These are phyloP conservation scores for Handroanthus guayacan DNA, from an alignment of 257 asterid genomes.

Conservation along the genomic window DNA sequence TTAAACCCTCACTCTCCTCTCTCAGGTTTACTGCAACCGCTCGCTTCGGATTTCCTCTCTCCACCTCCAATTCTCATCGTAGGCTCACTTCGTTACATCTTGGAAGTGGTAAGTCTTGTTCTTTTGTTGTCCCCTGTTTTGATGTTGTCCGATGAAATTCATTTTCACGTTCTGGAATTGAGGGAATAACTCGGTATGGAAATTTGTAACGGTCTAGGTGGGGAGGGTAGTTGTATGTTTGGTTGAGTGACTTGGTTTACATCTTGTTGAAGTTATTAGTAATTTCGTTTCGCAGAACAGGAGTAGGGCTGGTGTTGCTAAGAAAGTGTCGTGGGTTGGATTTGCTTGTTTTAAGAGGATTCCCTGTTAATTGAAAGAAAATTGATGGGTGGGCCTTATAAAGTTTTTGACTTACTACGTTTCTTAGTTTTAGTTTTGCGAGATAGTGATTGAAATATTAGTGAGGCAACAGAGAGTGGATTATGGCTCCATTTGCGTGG, in stretches of 20 bases:
- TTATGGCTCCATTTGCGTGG: background rate
- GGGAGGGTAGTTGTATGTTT: conserved; percentile 12
- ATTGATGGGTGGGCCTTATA: background rate
- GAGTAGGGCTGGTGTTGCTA: conserved; percentile 18
- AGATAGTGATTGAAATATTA: background rate
- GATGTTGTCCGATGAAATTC: background rate
- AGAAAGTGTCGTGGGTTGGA: conserved; percentile 15
- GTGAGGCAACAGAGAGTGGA: background rate
- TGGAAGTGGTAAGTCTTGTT: conserved; percentile 50
- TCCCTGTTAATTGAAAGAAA: conserved; percentile 13
- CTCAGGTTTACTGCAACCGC: conserved; percentile 52
- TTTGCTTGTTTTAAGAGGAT: background rate
- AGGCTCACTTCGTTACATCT: conserved; percentile 49
- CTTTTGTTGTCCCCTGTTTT: background rate
- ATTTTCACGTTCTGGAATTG: conserved; percentile 8
- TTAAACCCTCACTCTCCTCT: conserved; percentile 81
- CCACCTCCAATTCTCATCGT: conserved; percentile 42
- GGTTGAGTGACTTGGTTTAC: conserved; percentile 27
- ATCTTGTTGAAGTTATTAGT: background rate
- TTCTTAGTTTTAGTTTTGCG: background rate
- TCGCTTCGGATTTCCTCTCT: conserved; percentile 49
- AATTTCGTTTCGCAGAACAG: conserved; percentile 10
- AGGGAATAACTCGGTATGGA: background rate
- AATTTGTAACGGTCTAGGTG: background rate
- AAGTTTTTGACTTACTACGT: background rate